Conservation (phyloP, 1,284 basidiomycete species). For the Malassezia dermatis region DNA sequence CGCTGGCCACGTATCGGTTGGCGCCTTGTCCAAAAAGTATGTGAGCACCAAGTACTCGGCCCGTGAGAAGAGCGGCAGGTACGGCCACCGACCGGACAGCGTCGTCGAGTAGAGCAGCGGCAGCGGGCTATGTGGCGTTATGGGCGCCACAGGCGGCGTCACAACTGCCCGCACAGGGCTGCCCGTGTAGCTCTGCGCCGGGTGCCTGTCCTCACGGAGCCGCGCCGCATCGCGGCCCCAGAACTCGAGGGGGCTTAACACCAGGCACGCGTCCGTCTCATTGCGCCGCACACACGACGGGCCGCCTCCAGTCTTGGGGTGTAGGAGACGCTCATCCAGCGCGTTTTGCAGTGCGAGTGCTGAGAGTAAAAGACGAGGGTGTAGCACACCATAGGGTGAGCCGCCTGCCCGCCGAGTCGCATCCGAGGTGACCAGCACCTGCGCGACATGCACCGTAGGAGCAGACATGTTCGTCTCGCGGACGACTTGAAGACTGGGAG, state of each 20-base stretch:
- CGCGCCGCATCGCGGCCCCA: slow-evolving; percentile 22
- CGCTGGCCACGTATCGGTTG: background rate
- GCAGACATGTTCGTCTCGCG: slow-evolving; percentile 1
- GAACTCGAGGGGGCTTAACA: slow-evolving; percentile 38
- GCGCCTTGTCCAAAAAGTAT: slow-evolving; percentile 28
- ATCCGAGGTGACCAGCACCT: slow-evolving; percentile 43
- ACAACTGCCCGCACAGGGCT: slow-evolving; percentile 12
- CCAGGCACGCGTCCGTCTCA: slow-evolving; percentile 21
- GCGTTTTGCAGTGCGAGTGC: slow-evolving; percentile 31
- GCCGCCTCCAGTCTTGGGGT: background rate
- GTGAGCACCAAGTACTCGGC: slow-evolving; percentile 43
- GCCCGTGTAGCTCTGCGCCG: slow-evolving; percentile 21
- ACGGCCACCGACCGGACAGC: slow-evolving; percentile 38
- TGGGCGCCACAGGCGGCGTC: slow-evolving; percentile 20
- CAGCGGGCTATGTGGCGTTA: slow-evolving; percentile 23
- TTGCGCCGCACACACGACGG: slow-evolving; percentile 1
- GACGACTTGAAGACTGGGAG: slow-evolving; percentile 13
- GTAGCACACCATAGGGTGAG: slow-evolving; percentile 31
- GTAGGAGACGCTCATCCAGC: slow-evolving; percentile 19
- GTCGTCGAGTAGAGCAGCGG: slow-evolving; percentile 38
- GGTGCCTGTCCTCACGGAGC: slow-evolving; percentile 22
- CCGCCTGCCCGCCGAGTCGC: slow-evolving; percentile 34
- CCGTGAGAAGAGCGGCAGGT: slow-evolving; percentile 36
- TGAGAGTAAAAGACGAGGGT: slow-evolving; percentile 31
- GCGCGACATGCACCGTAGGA: slow-evolving; percentile 27